Percentiles rank a stretch among this genome's conserved stretches.
These are phyloP conservation scores for Bidens hawaiensis DNA, from an alignment of 140 eudicot genomes.

Conservation along the genomic window DNA sequence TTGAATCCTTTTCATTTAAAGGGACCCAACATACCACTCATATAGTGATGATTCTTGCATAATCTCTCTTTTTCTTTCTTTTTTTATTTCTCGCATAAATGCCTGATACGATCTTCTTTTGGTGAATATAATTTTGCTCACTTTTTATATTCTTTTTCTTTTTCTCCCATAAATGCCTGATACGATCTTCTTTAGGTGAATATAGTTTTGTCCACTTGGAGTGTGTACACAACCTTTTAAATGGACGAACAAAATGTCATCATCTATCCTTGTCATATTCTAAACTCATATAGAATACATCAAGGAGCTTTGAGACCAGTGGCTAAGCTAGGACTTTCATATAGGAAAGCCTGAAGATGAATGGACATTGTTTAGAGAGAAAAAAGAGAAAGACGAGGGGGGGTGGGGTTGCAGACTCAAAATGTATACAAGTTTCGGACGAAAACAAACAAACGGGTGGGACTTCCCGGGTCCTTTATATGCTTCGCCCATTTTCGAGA, in stretches of 20 bases:
- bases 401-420: too few species aligned
- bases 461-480: too few species aligned
- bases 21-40: slow-evolving; percentile 42
- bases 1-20: slow-evolving; percentile 35
- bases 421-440: too few species aligned
- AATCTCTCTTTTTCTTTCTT: background rate
- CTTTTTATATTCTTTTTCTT: background rate
- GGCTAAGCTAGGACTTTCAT: too few species aligned
- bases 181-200: slow-evolving; percentile 13
- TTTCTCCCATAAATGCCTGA: slow-evolving; percentile 13
- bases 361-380: too few species aligned
- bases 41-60: slow-evolving; percentile 17
- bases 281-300: background rate
- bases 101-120: slow-evolving; percentile 16
- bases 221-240: slow-evolving; percentile 4
- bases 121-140: slow-evolving; percentile 10
- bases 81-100: slow-evolving; percentile 7
- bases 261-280: slow-evolving; percentile 7
- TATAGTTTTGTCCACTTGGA: slow-evolving; percentile 15
- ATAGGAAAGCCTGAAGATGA: too few species aligned
- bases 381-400: too few species aligned
- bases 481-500: too few species aligned
- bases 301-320: background rate
- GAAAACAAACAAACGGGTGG: too few species aligned
- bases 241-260: slow-evolving; percentile 7